Evolutionary conservation across 1,284 basidiomycete genomes (phyloP), one percentile per base, ranked within the genome.

Genomic region (Ceratobasidium sp.): DNA sequence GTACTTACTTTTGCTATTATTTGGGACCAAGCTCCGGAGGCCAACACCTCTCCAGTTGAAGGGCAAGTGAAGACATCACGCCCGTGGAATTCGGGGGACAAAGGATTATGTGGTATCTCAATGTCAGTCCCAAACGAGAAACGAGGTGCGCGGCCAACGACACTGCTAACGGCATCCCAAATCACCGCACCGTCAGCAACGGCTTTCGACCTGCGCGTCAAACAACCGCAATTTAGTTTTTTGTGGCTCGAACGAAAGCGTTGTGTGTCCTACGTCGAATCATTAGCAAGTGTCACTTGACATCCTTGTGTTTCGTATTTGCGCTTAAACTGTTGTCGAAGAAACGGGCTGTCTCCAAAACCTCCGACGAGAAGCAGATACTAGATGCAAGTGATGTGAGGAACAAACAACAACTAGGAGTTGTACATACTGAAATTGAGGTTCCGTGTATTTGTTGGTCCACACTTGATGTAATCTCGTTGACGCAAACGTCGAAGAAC

Each of bases 111-210:
- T 16, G 30, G 14, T 20, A 4, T 4, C 20, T 5, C 12, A 6
- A 10, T 1, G 6, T 14, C 27, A 27, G 35, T 23, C 2, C 71
- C 64, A 62, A 59, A 50, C 4, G 52, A 30, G 27, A 8, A 74
- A 8, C 60, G 62, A 44, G 57, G 41, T 18, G 54, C 54, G 23
- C 78, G 62, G 7, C 74, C 57, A 20, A 23, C 35, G 27, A 78
- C 77, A 41, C 59, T 60, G 38, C 23, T 55, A 4, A 20, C 30
- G n/a, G 23, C 41, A 50, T 41, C 38, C 77, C 77, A 78, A 14
- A 78, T 65, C 27, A 78, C 77, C 4, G 77, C 68, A 14, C 77
- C 77, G 16, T 74, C 77, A 6, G 77, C 55, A 18, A 78, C 77
- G 6, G 77, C 77, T 46, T 78, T 78, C 16, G 77, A 62, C 4